Percentiles rank a stretch among this genome's conserved stretches.
These are phyloP conservation scores for Collybia sp. DNA, from an alignment of 768 basidiomycete genomes.

Conservation along the genomic window DNA sequence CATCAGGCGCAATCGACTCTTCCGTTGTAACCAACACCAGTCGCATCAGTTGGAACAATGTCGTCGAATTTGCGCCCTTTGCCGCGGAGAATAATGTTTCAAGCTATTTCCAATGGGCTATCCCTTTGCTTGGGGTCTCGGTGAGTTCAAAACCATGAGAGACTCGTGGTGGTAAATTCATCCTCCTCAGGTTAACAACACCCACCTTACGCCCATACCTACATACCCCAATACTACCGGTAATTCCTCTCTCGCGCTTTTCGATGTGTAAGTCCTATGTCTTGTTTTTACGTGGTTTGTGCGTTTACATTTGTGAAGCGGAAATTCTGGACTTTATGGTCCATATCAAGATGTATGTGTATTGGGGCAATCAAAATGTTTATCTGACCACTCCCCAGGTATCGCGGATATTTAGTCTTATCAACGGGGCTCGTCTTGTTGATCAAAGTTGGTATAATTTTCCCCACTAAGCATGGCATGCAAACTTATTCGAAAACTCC, in stretches of 20 bases:
- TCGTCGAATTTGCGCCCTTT: constrained; percentile 70
- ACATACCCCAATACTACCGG: constrained; percentile 56
- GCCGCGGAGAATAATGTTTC: constrained; percentile 51
- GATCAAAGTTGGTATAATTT: constrained; percentile 37
- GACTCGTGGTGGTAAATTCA: neutral
- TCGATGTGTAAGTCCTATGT: constrained; percentile 58
- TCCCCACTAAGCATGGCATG: neutral
- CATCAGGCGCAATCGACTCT: constrained; percentile 68
- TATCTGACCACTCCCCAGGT: constrained; percentile 41
- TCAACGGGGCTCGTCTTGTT: constrained; percentile 66
- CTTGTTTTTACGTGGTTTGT: neutral
- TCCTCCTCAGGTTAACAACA: constrained; percentile 48
- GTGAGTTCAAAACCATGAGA: constrained; percentile 27
- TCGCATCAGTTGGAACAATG: constrained; percentile 67
- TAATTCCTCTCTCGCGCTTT: constrained; percentile 59
- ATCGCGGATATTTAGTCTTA: constrained; percentile 52
- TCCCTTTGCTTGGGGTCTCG: constrained; percentile 50
- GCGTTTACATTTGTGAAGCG: constrained; percentile 31
- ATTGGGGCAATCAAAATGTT: neutral
- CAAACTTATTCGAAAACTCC: constrained; percentile 1
- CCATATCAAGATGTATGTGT: constrained; percentile 68
- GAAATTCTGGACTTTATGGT: constrained; percentile 67
- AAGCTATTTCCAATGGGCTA: constrained; percentile 75
- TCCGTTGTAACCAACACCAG: constrained; percentile 59
- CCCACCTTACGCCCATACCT: constrained; percentile 45